A percentile compares a stretch with the other conserved stretches of the same genome.
These are phyloP conservation scores for Boletales sp. DNA, from an alignment of 768 basidiomycete genomes.

Conservation along the genomic window DNA sequence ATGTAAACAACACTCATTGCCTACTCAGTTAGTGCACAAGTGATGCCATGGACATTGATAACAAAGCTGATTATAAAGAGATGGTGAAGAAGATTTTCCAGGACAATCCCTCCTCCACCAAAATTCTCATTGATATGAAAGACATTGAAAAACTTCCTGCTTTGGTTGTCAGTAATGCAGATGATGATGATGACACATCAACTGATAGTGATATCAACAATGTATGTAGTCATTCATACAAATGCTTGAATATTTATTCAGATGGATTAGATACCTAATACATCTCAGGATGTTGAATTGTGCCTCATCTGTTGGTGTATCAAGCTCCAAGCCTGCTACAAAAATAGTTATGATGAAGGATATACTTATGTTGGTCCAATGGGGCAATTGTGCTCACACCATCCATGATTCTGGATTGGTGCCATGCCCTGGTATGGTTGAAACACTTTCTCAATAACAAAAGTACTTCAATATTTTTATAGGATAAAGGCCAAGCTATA, in stretches of 20 bases:
- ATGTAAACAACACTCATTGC: background rate
- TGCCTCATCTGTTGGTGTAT: background rate
- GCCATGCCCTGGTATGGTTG: conserved; percentile 1
- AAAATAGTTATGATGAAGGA: conserved; percentile 2
- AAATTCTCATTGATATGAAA: conserved; percentile 8
- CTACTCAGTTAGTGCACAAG: background rate
- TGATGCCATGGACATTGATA: conserved; percentile 10
- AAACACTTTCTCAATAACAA: too few species aligned
- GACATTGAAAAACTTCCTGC: background rate
- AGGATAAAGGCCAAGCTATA: background rate
- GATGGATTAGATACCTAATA: background rate
- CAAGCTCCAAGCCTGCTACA: conserved; percentile 3
- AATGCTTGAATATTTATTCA: background rate
- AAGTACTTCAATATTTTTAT: background rate
- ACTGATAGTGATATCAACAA: background rate
- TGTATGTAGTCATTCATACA: background rate
- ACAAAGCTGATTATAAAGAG: conserved; percentile 9
- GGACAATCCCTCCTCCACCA: background rate
- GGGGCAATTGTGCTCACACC: background rate
- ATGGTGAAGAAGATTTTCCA: conserved; percentile 13
- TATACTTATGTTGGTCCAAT: conserved; percentile 2
- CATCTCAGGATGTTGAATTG: background rate
- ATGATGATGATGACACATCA: background rate
- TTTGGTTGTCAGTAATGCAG: too few species aligned
- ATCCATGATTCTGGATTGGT: conserved; percentile 10